These are phyloP conservation scores for Kalaharituber pfeilii DNA, from an alignment of 2,329 filamentous ascomycete genomes.

Conservation along the genomic window DNA sequence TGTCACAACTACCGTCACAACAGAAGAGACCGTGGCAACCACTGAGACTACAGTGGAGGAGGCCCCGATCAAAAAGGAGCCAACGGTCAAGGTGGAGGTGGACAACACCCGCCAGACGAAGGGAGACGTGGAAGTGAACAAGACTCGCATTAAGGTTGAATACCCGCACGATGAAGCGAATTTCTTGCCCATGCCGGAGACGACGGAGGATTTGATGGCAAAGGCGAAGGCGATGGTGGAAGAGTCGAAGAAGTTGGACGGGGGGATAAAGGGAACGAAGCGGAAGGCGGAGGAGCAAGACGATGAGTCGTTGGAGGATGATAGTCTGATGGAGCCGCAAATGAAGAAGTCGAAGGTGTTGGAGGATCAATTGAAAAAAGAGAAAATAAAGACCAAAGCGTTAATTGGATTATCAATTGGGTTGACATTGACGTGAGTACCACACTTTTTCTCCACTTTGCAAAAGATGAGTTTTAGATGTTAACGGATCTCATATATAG, in stretches of 20 bases:
- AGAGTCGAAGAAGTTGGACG: constrained; percentile 41
- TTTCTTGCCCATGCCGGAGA: constrained; percentile 41
- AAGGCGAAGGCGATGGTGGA: constrained; percentile 80
- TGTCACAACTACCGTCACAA: constrained; percentile 12
- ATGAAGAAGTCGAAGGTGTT: constrained; percentile 59
- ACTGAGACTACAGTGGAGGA: constrained; percentile 10
- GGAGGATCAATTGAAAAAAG: constrained; percentile 64
- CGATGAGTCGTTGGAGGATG: constrained; percentile 31
- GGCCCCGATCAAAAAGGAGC: constrained; percentile 33
- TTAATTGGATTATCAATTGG: constrained; percentile 63
- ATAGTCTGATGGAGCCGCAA: constrained; percentile 30
- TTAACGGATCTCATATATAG: constrained; percentile 4
- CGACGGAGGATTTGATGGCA: constrained; percentile 66
- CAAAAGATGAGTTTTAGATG: not conserved
- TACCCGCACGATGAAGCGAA: constrained; percentile 45
- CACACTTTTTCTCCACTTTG: not conserved
- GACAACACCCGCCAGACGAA: constrained; percentile 22
- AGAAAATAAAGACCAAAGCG: constrained; percentile 71
- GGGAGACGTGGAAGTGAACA: constrained; percentile 41
- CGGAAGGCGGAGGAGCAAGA: constrained; percentile 54
- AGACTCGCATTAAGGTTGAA: constrained; percentile 57
- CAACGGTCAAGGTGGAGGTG: constrained; percentile 23
- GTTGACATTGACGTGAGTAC: not conserved
- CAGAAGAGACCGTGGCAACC: constrained; percentile 17
- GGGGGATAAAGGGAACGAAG: constrained; percentile 37